Evolutionary conservation across 2,329 filamentous ascomycete genomes (phyloP).

Genomic region (Aureobasidium subglaciale): DNA sequence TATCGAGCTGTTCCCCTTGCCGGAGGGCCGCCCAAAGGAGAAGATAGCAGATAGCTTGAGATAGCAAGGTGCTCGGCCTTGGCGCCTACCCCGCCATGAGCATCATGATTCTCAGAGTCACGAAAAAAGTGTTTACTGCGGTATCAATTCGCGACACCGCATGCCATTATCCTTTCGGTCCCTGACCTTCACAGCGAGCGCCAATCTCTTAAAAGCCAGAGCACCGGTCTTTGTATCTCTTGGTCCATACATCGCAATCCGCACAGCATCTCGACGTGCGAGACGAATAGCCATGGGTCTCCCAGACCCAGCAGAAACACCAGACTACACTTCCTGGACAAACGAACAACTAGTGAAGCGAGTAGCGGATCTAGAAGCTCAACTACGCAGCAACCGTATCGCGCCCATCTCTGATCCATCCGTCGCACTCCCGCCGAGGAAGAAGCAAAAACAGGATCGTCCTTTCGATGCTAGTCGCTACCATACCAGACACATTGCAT

Average conservation of each 20-base stretch:
- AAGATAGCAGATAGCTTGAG: too few relatives aligned
- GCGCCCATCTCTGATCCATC: not conserved
- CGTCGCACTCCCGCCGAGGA: slow-evolving; percentile 7
- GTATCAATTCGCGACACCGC: not conserved
- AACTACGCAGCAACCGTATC: slow-evolving; percentile 42
- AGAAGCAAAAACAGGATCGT: slow-evolving; percentile 32
- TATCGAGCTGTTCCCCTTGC: too few relatives aligned
- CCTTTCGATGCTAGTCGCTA: slow-evolving; percentile 75
- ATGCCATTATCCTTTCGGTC: not conserved
- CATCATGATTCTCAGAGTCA: not conserved
- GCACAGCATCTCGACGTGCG: not conserved
- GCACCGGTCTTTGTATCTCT: not conserved
- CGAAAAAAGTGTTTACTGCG: not conserved
- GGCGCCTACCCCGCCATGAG: not conserved
- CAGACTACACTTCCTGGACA: slow-evolving; percentile 10
- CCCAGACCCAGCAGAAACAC: not conserved
- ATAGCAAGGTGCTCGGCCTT: not conserved
- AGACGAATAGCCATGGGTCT: slow-evolving; percentile 1
- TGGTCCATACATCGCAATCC: not conserved
- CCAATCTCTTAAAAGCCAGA: not conserved
- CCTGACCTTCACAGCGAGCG: not conserved
- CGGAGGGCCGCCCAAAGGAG: too few relatives aligned
- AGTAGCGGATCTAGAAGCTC: slow-evolving; percentile 59
- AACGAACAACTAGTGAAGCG: slow-evolving; percentile 57
- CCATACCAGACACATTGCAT: slow-evolving; percentile 72